Evolutionary conservation across 768 basidiomycete species (phyloP).

Genomic region (Rhodocollybia butyracea): DNA sequence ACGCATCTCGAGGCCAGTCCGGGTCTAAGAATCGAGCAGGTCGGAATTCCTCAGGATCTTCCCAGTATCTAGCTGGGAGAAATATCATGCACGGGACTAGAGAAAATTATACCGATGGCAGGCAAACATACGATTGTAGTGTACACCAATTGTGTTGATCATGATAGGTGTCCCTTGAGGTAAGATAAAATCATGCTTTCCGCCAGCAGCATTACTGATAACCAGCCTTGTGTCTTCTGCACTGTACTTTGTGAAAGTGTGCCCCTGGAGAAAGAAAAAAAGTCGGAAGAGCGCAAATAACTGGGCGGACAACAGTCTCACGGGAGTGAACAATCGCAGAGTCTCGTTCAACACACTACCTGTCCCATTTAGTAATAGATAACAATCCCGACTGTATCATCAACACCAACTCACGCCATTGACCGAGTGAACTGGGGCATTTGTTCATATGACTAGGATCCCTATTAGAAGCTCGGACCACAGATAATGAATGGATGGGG

Average conservation of each 20-base stretch:
- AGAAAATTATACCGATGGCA: too few species aligned
- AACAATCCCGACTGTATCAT: not conserved
- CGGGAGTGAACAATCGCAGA: slow-evolving; percentile 45
- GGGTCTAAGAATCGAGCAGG: slow-evolving; percentile 34
- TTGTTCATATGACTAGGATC: slow-evolving; percentile 34
- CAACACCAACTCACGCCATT: slow-evolving; percentile 27
- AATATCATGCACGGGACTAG: too few species aligned
- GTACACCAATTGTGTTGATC: slow-evolving; percentile 38
- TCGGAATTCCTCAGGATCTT: slow-evolving; percentile 45
- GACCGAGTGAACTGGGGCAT: slow-evolving; percentile 34
- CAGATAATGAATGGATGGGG: too few species aligned
- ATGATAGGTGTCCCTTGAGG: slow-evolving; percentile 37
- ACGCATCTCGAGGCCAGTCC: slow-evolving; percentile 53
- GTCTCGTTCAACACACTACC: slow-evolving; percentile 51
- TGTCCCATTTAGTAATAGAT: slow-evolving; percentile 12
- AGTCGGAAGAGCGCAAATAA: too few species aligned
- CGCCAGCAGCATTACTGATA: slow-evolving; percentile 31
- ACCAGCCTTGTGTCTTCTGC: slow-evolving; percentile 43
- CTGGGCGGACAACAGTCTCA: too few species aligned
- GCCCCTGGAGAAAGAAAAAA: too few species aligned
- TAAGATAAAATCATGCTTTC: slow-evolving; percentile 34
- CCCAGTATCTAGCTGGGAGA: slow-evolving; percentile 51
- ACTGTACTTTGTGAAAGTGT: slow-evolving; percentile 38
- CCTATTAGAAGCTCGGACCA: not conserved
- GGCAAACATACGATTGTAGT: slow-evolving; percentile 44